Percentiles rank a stretch among this genome's conserved stretches.
These are phyloP conservation scores for Amauroascus verrucosus DNA, from an alignment of 2,329 filamentous ascomycete genomes.

Conservation along the genomic window DNA sequence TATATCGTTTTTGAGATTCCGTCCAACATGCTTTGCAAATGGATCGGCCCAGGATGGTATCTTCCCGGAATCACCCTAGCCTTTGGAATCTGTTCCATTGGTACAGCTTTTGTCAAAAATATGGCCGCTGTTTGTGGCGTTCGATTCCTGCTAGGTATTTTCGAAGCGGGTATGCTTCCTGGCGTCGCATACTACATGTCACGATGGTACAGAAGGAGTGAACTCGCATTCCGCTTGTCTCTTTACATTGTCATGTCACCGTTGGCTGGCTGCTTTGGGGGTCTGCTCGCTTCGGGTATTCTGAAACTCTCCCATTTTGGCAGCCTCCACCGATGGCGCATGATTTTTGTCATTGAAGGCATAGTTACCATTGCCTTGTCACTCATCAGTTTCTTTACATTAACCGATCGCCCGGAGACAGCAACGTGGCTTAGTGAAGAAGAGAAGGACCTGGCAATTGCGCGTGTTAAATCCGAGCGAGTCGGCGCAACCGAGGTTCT, in stretches of 20 bases:
- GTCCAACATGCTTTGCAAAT: constrained; percentile 58
- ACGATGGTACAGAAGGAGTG: constrained; percentile 59
- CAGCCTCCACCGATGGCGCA: constrained; percentile 12
- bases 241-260: constrained; percentile 63
- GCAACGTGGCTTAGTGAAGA: constrained; percentile 13
- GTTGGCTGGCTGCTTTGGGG: constrained; percentile 61
- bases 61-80: constrained; percentile 52
- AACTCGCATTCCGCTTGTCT: constrained; percentile 56
- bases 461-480: constrained; percentile 15
- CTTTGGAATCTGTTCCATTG: constrained; percentile 55
- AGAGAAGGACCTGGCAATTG: constrained; percentile 14
- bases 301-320: constrained; percentile 14
- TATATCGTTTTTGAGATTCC: constrained; percentile 68
- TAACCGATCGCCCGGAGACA: constrained; percentile 13
- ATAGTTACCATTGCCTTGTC: constrained; percentile 14
- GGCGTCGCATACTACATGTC: constrained; percentile 65
- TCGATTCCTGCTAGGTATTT: constrained; percentile 56
- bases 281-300: constrained; percentile 47
- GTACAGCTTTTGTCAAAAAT: constrained; percentile 54
- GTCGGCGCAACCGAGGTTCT: constrained; percentile 13
- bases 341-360: constrained; percentile 16
- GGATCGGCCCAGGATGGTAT: constrained; percentile 62
- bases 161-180: constrained; percentile 64
- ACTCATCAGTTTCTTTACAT: constrained; percentile 12
- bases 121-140: constrained; percentile 47